Conservation (phyloP, 306 rosid species). For the Oxytropis ochrocephala region DNA sequence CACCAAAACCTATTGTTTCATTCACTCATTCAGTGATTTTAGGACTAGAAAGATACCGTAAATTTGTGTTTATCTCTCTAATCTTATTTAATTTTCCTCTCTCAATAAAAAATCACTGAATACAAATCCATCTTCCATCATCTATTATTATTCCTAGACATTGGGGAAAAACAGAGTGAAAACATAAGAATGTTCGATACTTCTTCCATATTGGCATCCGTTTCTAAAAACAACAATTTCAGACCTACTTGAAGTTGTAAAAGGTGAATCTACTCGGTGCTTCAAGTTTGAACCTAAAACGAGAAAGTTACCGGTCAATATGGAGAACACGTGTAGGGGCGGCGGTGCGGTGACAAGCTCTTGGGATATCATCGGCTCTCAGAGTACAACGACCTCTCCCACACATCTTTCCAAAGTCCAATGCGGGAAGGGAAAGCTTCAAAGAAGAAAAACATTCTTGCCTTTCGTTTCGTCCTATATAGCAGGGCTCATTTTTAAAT, state of each 20-base stretch:
- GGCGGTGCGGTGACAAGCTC: constrained; percentile 57
- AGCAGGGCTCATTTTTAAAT: no score
- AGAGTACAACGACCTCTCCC: constrained; percentile 72
- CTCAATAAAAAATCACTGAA: no score
- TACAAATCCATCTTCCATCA: no score
- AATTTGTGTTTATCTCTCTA: no score
- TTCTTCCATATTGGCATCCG: no score
- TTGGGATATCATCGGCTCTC: constrained; percentile 54
- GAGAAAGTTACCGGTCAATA: constrained; percentile 43
- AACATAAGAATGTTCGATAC: background rate
- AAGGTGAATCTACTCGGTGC: background rate
- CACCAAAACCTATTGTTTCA: background rate
- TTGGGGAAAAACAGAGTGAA: background rate
- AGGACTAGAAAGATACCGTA: no score
- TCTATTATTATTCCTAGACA: background rate
- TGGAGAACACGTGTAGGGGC: constrained; percentile 39
- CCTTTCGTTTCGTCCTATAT: no score
- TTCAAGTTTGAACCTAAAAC: background rate
- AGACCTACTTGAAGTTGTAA: background rate
- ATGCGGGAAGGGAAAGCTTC: constrained; percentile 5
- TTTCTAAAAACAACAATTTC: background rate
- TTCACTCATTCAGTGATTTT: background rate
- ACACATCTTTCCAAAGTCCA: constrained; percentile 39
- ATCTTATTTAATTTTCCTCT: no score
- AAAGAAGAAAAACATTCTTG: background rate